phyloP scores from a whole-genome alignment of 768 basidiomycete genomes.

The Xerocomus potaroensis region DNA sequence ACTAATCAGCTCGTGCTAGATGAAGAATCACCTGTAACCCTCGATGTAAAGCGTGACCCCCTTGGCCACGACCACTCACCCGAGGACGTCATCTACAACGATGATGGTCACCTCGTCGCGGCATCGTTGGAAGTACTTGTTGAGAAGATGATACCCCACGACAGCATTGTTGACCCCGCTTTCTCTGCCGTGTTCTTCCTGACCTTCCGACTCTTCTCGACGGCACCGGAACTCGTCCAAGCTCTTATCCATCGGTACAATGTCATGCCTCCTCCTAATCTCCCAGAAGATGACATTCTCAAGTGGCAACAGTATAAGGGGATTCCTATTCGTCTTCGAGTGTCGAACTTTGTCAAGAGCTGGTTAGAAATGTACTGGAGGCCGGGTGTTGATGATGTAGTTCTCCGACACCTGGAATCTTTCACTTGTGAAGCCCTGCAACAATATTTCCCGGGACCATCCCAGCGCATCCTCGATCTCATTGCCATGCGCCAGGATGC shows the following conservation, averaged over 20 bases:
- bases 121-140: conserved; percentile 86
- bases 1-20: conserved; percentile 56
- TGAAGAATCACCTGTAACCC: conserved; percentile 47
- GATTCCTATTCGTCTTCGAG: conserved; percentile 83
- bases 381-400: conserved; percentile 62
- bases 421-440: conserved; percentile 63
- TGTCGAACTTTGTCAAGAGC: conserved; percentile 88
- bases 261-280: conserved; percentile 56
- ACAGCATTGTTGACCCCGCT: conserved; percentile 80
- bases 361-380: conserved; percentile 96
- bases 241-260: conserved; percentile 82
- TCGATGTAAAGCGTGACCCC: conserved; percentile 35
- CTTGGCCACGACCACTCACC: conserved; percentile 72
- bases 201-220: conserved; percentile 90
- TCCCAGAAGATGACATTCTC: conserved; percentile 56
- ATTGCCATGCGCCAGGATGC: conserved; percentile 52
- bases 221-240: conserved; percentile 70
- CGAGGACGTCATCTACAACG: conserved; percentile 86
- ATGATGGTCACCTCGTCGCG: conserved; percentile 85
- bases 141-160: conserved; percentile 97
- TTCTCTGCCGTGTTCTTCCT: conserved; percentile 91
- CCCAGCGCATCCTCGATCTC: conserved; percentile 69
- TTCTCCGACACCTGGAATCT: conserved; percentile 50
- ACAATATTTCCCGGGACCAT: conserved; percentile 61
- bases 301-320: conserved; percentile 87